Evolutionary conservation across 1,139 yeast species (phyloP), one percentile per base, ranked within the genome.

Genomic region (Blastobotrys ciferrii): DNA sequence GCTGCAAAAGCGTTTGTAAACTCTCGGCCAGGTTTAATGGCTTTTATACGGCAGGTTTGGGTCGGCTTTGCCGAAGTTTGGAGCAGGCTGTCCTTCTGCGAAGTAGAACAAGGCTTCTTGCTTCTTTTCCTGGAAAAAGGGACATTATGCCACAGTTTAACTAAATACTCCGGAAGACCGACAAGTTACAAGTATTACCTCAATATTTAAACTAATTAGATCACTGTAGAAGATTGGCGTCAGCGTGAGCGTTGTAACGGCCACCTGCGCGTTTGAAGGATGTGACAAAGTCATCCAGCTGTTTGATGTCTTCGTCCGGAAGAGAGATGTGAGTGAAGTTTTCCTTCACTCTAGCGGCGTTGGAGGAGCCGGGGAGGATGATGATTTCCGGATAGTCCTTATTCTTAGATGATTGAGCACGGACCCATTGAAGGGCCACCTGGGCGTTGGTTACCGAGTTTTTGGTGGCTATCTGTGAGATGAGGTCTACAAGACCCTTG

Each of bases 341-440:
- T 60, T 78, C 84, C 45, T 74, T 72, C 25, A 84, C 79, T 61
- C 86, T 80, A 13, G 66, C 73, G 7, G 70, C 68, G 20, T 81
- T 76, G 4, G 88, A 75, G 7, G 87, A 81, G 47, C 89, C 83
- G 19, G 95, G 95, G 62, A 87, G 85, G 38, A 96, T 95, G 40
- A 88, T 66, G 44, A 87, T 74, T 49, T 71, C 73, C 13, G 88
- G 78, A 52, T 76, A 77, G 60, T 71, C 56, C 71, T 77, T 42
- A 13, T 45, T 44, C 12, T 38, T 47, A 5, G 42, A 36, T 31
- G 33, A 20, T 13, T 30, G 42, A 2, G 13, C 33, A 71, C 77
- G 42, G 53, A 87, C 68, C 94, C 95, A 88, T 4, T 87, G 82
- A 35, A 88, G 69, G 0, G 95, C 84, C 51, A 87, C 69, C 52